Conservation (phyloP, 768 basidiomycete species). For the Termitomyces bulborhizus region DNA sequence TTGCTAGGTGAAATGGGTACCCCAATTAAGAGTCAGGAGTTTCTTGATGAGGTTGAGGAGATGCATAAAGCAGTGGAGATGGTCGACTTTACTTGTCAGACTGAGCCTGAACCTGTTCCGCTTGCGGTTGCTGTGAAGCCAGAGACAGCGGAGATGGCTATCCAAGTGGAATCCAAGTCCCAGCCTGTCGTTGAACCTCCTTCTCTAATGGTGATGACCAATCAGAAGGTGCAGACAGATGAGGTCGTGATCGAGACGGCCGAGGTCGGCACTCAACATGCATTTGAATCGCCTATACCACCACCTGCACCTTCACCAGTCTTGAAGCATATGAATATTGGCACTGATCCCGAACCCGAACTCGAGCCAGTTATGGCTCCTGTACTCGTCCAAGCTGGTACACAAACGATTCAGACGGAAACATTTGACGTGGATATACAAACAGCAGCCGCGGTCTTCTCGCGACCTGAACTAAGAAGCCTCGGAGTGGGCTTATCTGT, state of each 20-base stretch:
- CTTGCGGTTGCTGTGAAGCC: constrained; percentile 23
- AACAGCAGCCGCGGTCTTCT: constrained; percentile 11
- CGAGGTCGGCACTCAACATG: constrained; percentile 48
- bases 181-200: constrained; percentile 16
- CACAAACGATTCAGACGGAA: constrained; percentile 28
- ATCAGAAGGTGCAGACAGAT: constrained; percentile 46
- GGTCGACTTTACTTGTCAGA: constrained; percentile 62
- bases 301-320: constrained; percentile 23
- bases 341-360: constrained; percentile 30
- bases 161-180: constrained; percentile 31
- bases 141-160: constrained; percentile 29
- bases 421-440: constrained; percentile 27
- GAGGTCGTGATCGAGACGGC: constrained; percentile 24
- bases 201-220: constrained; percentile 16
- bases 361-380: constrained; percentile 12
- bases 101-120: constrained; percentile 35
- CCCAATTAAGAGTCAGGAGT: constrained; percentile 30
- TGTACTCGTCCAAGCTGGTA: constrained; percentile 23
- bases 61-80: constrained; percentile 38
- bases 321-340: constrained; percentile 23
- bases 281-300: constrained; percentile 23
- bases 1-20: constrained; percentile 42
- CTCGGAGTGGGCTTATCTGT: constrained; percentile 12
- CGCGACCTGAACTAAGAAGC: constrained; percentile 10
- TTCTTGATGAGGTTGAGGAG: constrained; percentile 32